Base-by-base conservation (phyloP, 2,329 filamentous ascomycete genomes). In the Trichoderma koningii region DNA sequence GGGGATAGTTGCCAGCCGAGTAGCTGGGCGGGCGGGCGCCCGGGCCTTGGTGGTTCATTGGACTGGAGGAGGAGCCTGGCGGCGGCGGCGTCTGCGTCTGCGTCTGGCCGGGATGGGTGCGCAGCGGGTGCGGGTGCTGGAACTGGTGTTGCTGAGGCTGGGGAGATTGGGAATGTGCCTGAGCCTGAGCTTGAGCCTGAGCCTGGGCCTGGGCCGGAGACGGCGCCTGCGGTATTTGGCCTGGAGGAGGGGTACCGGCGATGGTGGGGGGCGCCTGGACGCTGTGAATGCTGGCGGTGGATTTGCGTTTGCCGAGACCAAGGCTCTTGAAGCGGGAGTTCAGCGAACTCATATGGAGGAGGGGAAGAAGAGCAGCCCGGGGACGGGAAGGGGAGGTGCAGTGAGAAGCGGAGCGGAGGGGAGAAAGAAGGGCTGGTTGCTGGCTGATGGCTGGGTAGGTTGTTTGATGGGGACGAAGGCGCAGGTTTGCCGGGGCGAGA, bases 281-380 rank as follows among this genome's bases (percentile, higher is more conserved):
- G 74, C 78, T 79, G 70, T 84, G 82, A 73, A 85, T 85, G 77
- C 83, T 86, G 76, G 83, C 82, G 73, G 83, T 83, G 74, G 88
- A 89, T 83, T 88, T 90, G 79, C 90, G 88, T 85, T 90, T 91
- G 81, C 89, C 89, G 83, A 91, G 90, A 80, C 90, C 89, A 81
- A 92, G 85, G 83, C 86, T 85, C 83, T 91, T 90, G 78, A 92
- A 87, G 80, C 89, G 87, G 77, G 87, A 86, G 83, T 91, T 91
- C 86, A 90, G 85, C 84, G 87, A 91, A 85, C 86, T 90, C 88
- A 91, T 90, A 77, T 75, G 75, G 77, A 76, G 76, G 71, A 76
- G 71, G 69, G 69, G 60, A 65, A 64, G 61, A 51, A 68, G 67
- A 55, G 59, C 65, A 71, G 68, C 56, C 41, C 61, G 30, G 55